Evolutionary conservation across 495 filamentous ascomycete genomes (phyloP), one percentile per base, ranked within the genome.

Genomic region (Xylona heveae): DNA sequence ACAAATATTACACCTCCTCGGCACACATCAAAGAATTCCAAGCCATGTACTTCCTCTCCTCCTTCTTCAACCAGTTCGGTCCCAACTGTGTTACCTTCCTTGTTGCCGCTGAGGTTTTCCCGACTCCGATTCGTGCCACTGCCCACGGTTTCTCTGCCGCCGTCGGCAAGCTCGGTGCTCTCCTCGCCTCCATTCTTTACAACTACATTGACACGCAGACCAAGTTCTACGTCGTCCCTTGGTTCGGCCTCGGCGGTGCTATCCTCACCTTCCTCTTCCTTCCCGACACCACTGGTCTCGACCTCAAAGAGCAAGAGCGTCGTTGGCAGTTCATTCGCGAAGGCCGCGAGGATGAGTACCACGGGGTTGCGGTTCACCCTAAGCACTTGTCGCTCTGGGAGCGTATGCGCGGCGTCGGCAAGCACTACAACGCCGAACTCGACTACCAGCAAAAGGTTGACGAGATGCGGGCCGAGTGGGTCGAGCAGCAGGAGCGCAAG

Each of bases 61-160:
- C 74, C 24, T 91, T 93, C 62, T 93, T 93, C 71, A 90, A 88
- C 61, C 83, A 93, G 51, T 91, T 93, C 44, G 81, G 83, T 5
- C 81, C 83, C 52, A 93, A 91, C 62, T 68, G 66, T 33, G 78
- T 90, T 34, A 84, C 80, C 31, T 35, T 93, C 73, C 61, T 91
- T 36, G 78, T 85, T 14, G 82, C 83, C 18, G 83, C 79, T 18
- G 83, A 93, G 49, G 78, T 85, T 7, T 93, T 71, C 61, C 83
- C 83, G 1, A 90, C 82, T 0, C 75, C 79, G 3, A 73, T 93
- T 38, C 78, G 83, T 42, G 82, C 82, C 31, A 80, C 80, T 22
- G 82, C 83, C 28, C 83, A 93, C 59, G 83, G 82, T 39, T 68
- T 93, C 47, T 78, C 76, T 18, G 82, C 83, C 33, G 81, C 79